Conservation (phyloP, 1,284 basidiomycete species). For the Hypsizygus ulmarius region DNA sequence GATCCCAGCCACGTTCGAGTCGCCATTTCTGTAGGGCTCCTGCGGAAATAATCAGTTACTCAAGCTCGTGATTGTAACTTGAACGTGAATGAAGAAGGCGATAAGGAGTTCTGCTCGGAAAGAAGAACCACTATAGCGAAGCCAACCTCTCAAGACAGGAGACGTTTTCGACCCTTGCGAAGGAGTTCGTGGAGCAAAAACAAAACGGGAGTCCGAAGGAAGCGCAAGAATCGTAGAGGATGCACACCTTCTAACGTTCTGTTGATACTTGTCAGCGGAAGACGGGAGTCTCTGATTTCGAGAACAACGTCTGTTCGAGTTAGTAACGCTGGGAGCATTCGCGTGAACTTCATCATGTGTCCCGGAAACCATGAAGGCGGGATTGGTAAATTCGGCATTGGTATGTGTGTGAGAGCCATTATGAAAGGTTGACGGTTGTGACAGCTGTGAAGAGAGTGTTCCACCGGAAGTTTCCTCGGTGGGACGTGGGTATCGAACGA, state of each 20-base stretch:
- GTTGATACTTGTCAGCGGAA: conserved; percentile 95
- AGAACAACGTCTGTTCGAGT: conserved; percentile 88
- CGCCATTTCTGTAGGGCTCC: conserved; percentile 64
- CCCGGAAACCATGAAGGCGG: conserved; percentile 97
- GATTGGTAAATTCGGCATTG: conserved; percentile 57
- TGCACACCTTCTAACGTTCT: conserved; percentile 76
- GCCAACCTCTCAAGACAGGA: background rate
- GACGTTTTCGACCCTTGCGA: background rate
- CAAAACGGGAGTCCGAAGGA: conserved; percentile 20
- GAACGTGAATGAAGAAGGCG: background rate
- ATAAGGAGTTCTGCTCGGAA: background rate
- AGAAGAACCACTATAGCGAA: background rate
- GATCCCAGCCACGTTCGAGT: conserved; percentile 55
- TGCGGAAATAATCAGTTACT: conserved; percentile 20
- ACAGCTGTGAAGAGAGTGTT: background rate
- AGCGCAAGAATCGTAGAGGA: conserved; percentile 17
- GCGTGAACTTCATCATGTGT: conserved; percentile 91
- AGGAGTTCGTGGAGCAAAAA: background rate
- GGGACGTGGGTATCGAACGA: no score
- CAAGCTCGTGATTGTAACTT: background rate
- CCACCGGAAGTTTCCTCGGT: no score
- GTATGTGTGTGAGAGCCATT: conserved; percentile 38
- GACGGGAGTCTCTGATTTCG: conserved; percentile 89
- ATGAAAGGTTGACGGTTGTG: background rate
- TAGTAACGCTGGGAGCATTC: conserved; percentile 74